Evolutionary conservation across 225 moss, liverwort and hornwort genomes (phyloP).

Genomic region (Ulota crispa): DNA sequence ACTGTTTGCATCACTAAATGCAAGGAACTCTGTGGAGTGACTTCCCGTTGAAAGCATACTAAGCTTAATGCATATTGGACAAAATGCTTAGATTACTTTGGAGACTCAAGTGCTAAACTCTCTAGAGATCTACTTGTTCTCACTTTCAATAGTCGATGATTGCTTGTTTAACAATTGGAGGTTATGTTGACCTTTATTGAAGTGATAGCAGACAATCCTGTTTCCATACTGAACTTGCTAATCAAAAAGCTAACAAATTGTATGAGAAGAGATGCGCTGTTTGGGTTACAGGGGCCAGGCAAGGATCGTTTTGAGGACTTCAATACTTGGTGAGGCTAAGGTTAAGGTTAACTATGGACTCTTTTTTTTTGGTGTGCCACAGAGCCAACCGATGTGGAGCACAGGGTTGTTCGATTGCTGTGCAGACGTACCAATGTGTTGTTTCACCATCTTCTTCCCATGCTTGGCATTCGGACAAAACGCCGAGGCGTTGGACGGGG

Average conservation of each 20-base stretch:
- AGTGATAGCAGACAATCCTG: not conserved
- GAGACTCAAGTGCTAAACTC: not conserved
- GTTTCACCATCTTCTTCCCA: slow-evolving; percentile 46
- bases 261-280: not conserved
- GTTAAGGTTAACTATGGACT: not conserved
- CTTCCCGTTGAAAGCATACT: no score
- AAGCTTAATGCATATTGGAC: no score
- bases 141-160: not conserved
- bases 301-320: not conserved
- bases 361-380: not conserved
- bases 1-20: not conserved
- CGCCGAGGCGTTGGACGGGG: slow-evolving; percentile 42
- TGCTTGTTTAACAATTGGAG: not conserved
- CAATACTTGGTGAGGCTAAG: no score
- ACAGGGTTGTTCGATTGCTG: slow-evolving; percentile 56
- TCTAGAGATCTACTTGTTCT: not conserved
- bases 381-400: slow-evolving; percentile 61
- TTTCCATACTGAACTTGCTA: not conserved
- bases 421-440: slow-evolving; percentile 59
- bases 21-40: not conserved
- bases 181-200: not conserved
- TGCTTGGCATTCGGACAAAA: slow-evolving; percentile 56
- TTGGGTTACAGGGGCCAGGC: not conserved
- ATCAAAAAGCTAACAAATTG: not conserved
- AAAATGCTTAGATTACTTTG: no score